Evolutionary conservation across 2,329 filamentous ascomycete genomes (phyloP).

Genomic region (Aspergillus sp.): DNA sequence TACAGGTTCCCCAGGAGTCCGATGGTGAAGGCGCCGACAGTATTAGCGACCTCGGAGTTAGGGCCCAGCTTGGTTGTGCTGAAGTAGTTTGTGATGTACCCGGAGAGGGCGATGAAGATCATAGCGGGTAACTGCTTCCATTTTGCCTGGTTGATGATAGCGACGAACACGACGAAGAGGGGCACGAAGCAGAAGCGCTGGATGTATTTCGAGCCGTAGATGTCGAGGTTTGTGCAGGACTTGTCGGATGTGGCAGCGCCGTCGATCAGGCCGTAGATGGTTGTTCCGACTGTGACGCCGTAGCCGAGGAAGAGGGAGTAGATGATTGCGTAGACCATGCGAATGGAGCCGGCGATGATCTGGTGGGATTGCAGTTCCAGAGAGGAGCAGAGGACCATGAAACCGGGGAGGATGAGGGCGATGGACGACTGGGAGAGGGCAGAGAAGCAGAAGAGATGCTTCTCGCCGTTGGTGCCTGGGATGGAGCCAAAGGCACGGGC

Average conservation of each 20-base stretch:
- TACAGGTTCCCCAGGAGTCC: constrained; percentile 82
- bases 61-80: constrained; percentile 64
- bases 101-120: constrained; percentile 70
- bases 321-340: constrained; percentile 73
- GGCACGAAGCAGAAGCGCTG: constrained; percentile 73
- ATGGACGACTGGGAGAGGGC: constrained; percentile 72
- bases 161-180: constrained; percentile 71
- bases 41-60: constrained; percentile 75
- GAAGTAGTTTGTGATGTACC: constrained; percentile 77
- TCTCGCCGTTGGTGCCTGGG: constrained; percentile 36
- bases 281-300: constrained; percentile 67
- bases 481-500: constrained; percentile 70
- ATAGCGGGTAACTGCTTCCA: constrained; percentile 78
- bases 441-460: constrained; percentile 67
- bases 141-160: constrained; percentile 80
- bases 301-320: constrained; percentile 73
- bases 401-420: constrained; percentile 70
- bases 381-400: constrained; percentile 60
- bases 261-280: constrained; percentile 65
- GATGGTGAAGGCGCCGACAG: constrained; percentile 75
- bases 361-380: constrained; percentile 70
- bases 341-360: constrained; percentile 69
- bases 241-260: constrained; percentile 52
- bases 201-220: constrained; percentile 37
- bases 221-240: constrained; percentile 52